phyloP scores from a whole-genome alignment of 2,329 filamentous ascomycete genomes.

The Colletotrichum magnum region DNA sequence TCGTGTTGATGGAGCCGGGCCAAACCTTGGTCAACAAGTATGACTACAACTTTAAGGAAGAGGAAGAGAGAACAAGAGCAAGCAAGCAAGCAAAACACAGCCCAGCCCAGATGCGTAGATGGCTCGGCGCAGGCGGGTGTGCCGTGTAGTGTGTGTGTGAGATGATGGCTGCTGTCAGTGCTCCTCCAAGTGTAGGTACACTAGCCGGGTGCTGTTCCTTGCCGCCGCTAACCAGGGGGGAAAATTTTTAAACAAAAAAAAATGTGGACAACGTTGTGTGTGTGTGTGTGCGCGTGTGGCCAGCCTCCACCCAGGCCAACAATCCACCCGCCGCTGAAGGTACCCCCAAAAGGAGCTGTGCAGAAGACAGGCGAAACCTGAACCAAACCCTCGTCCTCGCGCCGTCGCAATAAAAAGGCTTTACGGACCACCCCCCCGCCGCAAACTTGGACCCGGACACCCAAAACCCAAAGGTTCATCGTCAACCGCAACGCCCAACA shows the following conservation, averaged over 20 bases:
- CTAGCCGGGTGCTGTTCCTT: neutral
- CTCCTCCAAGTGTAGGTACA: neutral
- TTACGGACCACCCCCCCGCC: slow-evolving; percentile 20
- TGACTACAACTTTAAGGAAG: neutral
- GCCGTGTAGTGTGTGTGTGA: neutral
- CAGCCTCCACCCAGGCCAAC: slow-evolving; percentile 27
- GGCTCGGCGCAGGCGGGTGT: neutral
- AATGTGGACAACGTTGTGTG: slow-evolving; percentile 28
- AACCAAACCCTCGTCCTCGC: slow-evolving; percentile 40
- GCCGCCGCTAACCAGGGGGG: slow-evolving; percentile 16
- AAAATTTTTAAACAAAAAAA: slow-evolving; percentile 31
- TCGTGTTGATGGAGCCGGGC: slow-evolving; percentile 14
- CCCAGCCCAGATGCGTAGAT: neutral
- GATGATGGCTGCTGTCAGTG: slow-evolving; percentile 15
- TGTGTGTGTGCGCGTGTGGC: slow-evolving; percentile 18
- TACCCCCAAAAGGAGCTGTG: slow-evolving; percentile 29
- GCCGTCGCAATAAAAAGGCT: slow-evolving; percentile 40
- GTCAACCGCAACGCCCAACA: slow-evolving; percentile 31
- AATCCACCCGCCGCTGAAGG: slow-evolving; percentile 3
- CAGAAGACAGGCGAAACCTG: slow-evolving; percentile 37
- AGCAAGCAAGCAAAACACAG: neutral
- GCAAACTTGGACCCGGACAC: slow-evolving; percentile 23
- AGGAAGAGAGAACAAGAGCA: neutral
- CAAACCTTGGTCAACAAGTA: slow-evolving; percentile 24
- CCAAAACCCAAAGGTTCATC: slow-evolving; percentile 32